Evolutionary conservation across 139 green algal genomes (phyloP).

Genomic region (Yamagishiella unicocca): DNA sequence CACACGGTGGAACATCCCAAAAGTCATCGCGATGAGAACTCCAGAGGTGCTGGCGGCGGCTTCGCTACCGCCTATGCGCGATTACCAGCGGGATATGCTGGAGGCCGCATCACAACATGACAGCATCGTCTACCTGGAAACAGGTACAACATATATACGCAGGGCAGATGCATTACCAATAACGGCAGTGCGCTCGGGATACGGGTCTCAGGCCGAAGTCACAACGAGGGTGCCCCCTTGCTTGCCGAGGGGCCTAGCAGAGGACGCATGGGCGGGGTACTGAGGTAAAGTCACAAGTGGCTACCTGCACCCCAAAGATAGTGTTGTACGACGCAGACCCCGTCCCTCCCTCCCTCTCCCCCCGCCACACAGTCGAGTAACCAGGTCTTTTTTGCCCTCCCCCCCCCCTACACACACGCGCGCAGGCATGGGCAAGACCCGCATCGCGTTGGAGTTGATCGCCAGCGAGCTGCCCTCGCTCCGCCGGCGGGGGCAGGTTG

Average conservation of each 20-base stretch:
- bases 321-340: background rate
- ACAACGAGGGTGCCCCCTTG: background rate
- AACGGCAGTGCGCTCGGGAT: too few species aligned
- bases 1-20: too few species aligned
- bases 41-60: background rate
- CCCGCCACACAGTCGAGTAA: background rate
- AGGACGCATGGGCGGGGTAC: background rate
- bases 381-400: background rate
- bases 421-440: slow-evolving; percentile 52
- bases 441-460: slow-evolving; percentile 38
- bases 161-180: background rate
- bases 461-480: background rate
- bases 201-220: too few species aligned
- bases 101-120: background rate
- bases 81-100: slow-evolving; percentile 9
- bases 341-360: background rate
- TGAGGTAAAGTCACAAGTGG: background rate
- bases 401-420: background rate
- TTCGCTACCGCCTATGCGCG: background rate
- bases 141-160: background rate
- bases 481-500: background rate
- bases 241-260: background rate
- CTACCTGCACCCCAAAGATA: background rate
- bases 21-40: too few species aligned
- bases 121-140: slow-evolving; percentile 22